Conservation (phyloP, 1,284 basidiomycete genomes). For the Pseudozyma sp. region DNA sequence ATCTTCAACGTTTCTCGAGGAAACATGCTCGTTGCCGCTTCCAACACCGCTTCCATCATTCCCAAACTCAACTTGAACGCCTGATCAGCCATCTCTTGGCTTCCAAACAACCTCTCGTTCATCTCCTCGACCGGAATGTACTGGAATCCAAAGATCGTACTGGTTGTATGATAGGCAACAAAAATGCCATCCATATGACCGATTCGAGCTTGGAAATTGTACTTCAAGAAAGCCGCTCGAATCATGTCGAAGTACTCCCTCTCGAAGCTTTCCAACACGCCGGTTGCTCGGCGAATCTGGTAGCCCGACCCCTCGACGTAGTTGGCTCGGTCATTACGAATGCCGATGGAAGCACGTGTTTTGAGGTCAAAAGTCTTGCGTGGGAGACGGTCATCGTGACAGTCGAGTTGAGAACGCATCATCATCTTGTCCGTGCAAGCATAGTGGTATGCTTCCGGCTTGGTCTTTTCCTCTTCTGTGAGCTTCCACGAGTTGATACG, state of each 20-base stretch:
- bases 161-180: slow-evolving; percentile 93
- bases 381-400: slow-evolving; percentile 82
- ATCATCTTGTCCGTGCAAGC: slow-evolving; percentile 79
- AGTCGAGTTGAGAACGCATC: slow-evolving; percentile 96
- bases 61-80: slow-evolving; percentile 82
- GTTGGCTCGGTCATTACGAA: slow-evolving; percentile 88
- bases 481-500: slow-evolving; percentile 69
- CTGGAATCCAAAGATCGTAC: slow-evolving; percentile 90
- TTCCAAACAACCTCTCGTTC: slow-evolving; percentile 83
- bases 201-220: slow-evolving; percentile 93
- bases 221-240: slow-evolving; percentile 93
- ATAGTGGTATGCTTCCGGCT: slow-evolving; percentile 67
- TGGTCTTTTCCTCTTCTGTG: slow-evolving; percentile 69
- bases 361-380: slow-evolving; percentile 96
- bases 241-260: slow-evolving; percentile 77
- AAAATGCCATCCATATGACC: slow-evolving; percentile 98
- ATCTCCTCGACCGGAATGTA: slow-evolving; percentile 89
- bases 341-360: slow-evolving; percentile 85
- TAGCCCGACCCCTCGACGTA: slow-evolving; percentile 73
- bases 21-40: slow-evolving; percentile 76
- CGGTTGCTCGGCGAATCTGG: slow-evolving; percentile 61
- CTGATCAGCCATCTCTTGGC: slow-evolving; percentile 75
- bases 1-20: slow-evolving; percentile 70
- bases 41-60: slow-evolving; percentile 79
- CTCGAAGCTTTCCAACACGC: slow-evolving; percentile 68